A percentile compares a stretch with the other conserved stretches of the same genome.
Evolutionary conservation across 2,329 filamentous ascomycete species (phyloP).

Genomic region (Fusarium aywerte): DNA sequence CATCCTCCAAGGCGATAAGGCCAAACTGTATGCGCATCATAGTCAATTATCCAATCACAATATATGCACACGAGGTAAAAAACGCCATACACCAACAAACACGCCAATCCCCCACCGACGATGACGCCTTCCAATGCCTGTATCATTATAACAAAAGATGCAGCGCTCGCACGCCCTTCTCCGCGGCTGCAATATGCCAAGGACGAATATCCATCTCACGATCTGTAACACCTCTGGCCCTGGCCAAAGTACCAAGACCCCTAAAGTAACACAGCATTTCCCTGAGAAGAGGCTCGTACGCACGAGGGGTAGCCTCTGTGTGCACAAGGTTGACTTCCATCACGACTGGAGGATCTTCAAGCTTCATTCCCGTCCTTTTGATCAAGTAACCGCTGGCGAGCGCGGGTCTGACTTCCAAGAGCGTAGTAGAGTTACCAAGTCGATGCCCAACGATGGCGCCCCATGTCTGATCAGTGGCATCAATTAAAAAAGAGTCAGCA

Average conservation of each 20-base stretch:
- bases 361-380: conserved; percentile 67
- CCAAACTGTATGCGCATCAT: conserved; percentile 14
- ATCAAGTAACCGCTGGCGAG: conserved; percentile 73
- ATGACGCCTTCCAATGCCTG: conserved; percentile 33
- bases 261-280: conserved; percentile 78
- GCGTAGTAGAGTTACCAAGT: conserved; percentile 67
- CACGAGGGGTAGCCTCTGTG: conserved; percentile 61
- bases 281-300: conserved; percentile 72
- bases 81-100: conserved; percentile 34
- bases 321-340: conserved; percentile 74
- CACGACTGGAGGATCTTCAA: conserved; percentile 67
- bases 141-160: conserved; percentile 68
- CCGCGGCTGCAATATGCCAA: conserved; percentile 79
- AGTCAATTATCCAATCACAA: conserved; percentile 14
- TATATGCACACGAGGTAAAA: conserved; percentile 25
- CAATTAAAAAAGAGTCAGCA: conserved; percentile 73
- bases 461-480: conserved; percentile 80
- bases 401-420: conserved; percentile 65
- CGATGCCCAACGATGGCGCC: conserved; percentile 76
- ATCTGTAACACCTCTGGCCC: conserved; percentile 71
- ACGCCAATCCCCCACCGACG: not conserved
- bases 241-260: conserved; percentile 74
- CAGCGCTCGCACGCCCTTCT: conserved; percentile 74
- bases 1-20: not conserved
- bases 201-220: conserved; percentile 72